Conservation (phyloP, 2,329 filamentous ascomycete genomes). For the Fusarium mangiferae region DNA sequence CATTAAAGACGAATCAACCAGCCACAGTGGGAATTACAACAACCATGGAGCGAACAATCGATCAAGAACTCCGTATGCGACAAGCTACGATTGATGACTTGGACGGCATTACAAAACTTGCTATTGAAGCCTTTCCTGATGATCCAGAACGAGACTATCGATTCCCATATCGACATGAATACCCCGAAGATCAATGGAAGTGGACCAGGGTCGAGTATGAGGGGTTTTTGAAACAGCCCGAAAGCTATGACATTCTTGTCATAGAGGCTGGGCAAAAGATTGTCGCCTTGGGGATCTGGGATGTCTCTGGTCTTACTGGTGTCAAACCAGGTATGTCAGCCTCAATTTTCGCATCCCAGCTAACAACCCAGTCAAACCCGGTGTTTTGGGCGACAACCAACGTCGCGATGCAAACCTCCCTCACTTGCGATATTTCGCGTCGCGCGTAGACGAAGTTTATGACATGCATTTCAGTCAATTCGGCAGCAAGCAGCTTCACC, state of each 20-base stretch:
- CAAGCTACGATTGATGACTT: not conserved
- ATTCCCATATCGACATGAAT: not conserved
- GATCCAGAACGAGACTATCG: not conserved
- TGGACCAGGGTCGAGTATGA: not conserved
- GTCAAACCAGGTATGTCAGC: not conserved
- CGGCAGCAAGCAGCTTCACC: not conserved
- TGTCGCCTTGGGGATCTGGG: not conserved
- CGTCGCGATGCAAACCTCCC: not conserved
- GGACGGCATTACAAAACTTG: not conserved
- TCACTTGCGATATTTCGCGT: not conserved
- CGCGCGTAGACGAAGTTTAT: not conserved
- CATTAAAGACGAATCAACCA: not conserved
- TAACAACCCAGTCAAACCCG: not conserved
- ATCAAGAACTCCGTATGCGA: not conserved
- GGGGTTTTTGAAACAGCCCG: not conserved
- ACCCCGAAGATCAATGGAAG: not conserved
- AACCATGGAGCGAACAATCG: not conserved
- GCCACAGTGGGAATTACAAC: not conserved
- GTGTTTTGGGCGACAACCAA: not conserved
- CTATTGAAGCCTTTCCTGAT: not conserved
- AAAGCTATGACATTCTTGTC: not conserved
- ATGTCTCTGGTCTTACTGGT: not conserved
- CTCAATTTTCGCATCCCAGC: not conserved
- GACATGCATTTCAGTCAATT: not conserved
- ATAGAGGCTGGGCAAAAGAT: not conserved